Percentiles rank a stretch among this genome's conserved stretches.
Evolutionary conservation across 106 monocot species (phyloP).

Genomic region (Narthecium ossifragum): DNA sequence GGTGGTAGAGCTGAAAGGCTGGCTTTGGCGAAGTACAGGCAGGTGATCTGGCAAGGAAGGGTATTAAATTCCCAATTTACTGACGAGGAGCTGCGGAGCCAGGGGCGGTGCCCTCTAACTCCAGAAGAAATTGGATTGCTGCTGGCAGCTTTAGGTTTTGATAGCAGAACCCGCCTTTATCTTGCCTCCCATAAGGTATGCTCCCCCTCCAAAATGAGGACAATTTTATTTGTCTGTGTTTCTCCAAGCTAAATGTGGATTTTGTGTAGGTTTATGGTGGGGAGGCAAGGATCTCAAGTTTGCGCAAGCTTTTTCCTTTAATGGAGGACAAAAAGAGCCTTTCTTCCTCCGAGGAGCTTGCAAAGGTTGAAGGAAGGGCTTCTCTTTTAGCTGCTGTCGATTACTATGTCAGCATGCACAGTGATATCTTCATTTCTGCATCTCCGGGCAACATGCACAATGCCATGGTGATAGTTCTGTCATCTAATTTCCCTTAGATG

Average conservation of each 20-base stretch:
- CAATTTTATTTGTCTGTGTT: neutral
- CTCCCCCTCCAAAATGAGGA: neutral
- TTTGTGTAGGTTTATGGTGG: constrained; percentile 75
- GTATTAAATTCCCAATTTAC: constrained; percentile 88
- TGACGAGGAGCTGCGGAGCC: constrained; percentile 73
- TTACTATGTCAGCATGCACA: constrained; percentile 88
- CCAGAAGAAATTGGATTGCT: constrained; percentile 92
- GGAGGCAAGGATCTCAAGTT: constrained; percentile 69
- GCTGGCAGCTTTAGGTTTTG: constrained; percentile 83
- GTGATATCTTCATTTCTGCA: constrained; percentile 89
- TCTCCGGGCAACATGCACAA: constrained; percentile 99
- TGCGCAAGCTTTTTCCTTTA: constrained; percentile 79
- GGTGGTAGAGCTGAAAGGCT: constrained; percentile 90
- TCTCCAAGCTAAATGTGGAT: neutral
- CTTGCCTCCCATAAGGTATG: constrained; percentile 93
- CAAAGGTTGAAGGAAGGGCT: constrained; percentile 79
- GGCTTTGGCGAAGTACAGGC: constrained; percentile 85
- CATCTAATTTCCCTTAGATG: neutral
- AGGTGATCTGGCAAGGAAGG: constrained; percentile 93
- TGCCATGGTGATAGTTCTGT: constrained; percentile 47
- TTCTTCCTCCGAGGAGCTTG: constrained; percentile 58
- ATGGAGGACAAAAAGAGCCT: constrained; percentile 98
- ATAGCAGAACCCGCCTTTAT: constrained; percentile 72
- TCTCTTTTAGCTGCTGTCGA: constrained; percentile 93
- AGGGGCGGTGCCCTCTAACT: constrained; percentile 86